phyloP scores from a whole-genome alignment of 1,284 basidiomycete genomes.

The Blastosporella zonata region DNA sequence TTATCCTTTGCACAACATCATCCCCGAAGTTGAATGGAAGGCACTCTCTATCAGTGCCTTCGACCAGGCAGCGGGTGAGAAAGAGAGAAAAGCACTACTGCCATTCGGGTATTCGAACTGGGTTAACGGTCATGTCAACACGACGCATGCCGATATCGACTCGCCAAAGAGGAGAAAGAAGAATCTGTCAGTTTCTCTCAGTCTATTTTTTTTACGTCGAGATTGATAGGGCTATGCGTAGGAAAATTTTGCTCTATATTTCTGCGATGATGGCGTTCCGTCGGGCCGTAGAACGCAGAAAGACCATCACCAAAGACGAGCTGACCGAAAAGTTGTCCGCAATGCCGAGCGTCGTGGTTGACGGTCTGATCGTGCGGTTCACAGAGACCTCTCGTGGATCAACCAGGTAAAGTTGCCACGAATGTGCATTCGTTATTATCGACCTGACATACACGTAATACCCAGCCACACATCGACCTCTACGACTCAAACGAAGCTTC shows the following conservation, averaged over 20 bases:
- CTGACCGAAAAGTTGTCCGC: slow-evolving; percentile 53
- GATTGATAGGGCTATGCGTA: slow-evolving; percentile 26
- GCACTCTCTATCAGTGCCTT: slow-evolving; percentile 54
- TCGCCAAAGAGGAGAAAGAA: slow-evolving; percentile 45
- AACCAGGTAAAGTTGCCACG: slow-evolving; percentile 43
- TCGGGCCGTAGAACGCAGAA: slow-evolving; percentile 36
- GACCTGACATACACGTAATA: slow-evolving; percentile 3
- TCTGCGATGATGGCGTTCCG: slow-evolving; percentile 74
- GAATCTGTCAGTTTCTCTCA: slow-evolving; percentile 45
- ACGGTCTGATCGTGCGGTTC: slow-evolving; percentile 77
- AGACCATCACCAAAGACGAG: slow-evolving; percentile 45
- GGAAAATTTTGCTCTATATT: slow-evolving; percentile 78
- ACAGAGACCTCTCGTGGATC: slow-evolving; percentile 69
- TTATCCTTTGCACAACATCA: slow-evolving; percentile 74
- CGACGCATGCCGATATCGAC: slow-evolving; percentile 25
- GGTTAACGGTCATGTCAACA: slow-evolving; percentile 58
- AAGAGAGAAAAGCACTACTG: slow-evolving; percentile 54
- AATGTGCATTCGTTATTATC: background rate
- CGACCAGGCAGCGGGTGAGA: slow-evolving; percentile 45
- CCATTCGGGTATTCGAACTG: slow-evolving; percentile 66
- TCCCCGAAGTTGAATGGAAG: slow-evolving; percentile 77
- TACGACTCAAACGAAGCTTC: slow-evolving; percentile 64
- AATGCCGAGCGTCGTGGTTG: slow-evolving; percentile 65
- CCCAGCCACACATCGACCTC: slow-evolving; percentile 66
- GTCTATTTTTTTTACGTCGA: background rate